Percentiles rank a stretch among this genome's conserved stretches.
These are phyloP conservation scores for Garcia nutans DNA, from an alignment of 345 rosid genomes.

Conservation along the genomic window DNA sequence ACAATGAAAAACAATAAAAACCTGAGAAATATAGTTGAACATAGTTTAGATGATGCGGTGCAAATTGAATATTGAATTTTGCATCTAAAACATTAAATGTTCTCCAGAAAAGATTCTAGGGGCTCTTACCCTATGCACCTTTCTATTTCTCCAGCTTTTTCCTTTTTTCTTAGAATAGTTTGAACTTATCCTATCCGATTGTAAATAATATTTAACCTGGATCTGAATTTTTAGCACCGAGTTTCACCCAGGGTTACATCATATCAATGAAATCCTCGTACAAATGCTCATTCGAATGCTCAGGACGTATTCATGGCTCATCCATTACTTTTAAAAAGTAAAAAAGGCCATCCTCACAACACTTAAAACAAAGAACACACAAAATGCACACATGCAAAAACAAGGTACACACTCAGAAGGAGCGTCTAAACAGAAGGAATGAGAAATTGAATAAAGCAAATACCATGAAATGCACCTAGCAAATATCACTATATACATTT, in stretches of 20 bases:
- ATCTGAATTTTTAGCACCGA: background rate
- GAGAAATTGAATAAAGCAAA: no score
- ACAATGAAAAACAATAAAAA: constrained; percentile 7
- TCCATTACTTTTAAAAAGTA: background rate
- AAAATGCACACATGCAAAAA: background rate
- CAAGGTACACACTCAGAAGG: background rate
- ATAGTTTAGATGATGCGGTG: background rate
- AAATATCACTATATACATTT: no score
- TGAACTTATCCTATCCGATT: background rate
- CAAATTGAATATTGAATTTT: background rate
- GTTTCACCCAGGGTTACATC: background rate
- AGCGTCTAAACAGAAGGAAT: no score
- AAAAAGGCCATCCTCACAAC: background rate
- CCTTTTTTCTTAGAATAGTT: background rate
- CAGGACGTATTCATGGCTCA: background rate
- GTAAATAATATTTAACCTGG: background rate
- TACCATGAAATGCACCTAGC: background rate
- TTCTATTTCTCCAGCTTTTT: no score
- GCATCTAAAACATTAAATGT: background rate
- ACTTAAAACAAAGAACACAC: background rate
- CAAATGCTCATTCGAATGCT: background rate
- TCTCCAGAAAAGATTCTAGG: background rate
- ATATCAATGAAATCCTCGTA: background rate
- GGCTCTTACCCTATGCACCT: no score
- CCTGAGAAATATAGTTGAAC: background rate